Percentiles rank a stretch among this genome's conserved stretches.
Evolutionary conservation across 2,329 filamentous ascomycete species (phyloP).

Genomic region (Peltaster fructicola): DNA sequence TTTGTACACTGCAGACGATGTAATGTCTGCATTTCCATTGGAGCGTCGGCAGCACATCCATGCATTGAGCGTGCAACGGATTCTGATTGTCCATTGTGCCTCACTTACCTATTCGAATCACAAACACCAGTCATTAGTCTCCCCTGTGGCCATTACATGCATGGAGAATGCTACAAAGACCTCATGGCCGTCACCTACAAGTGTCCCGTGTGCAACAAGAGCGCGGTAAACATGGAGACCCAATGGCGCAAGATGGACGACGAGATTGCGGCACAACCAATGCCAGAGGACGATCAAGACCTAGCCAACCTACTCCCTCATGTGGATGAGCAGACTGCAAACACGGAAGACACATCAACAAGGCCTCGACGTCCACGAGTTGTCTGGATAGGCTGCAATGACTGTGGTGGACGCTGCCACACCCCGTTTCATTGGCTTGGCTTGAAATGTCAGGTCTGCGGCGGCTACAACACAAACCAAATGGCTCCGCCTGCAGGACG

Average conservation of each 20-base stretch:
- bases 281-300: constrained; percentile 42
- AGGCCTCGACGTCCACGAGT: constrained; percentile 18
- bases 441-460: constrained; percentile 57
- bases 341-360: constrained; percentile 2
- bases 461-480: constrained; percentile 35
- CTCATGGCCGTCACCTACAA: constrained; percentile 85
- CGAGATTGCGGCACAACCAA: constrained; percentile 74
- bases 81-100: constrained; percentile 91
- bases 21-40: constrained; percentile 83
- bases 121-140: constrained; percentile 80
- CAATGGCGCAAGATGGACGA: constrained; percentile 84
- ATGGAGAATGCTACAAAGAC: constrained; percentile 72
- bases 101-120: constrained; percentile 91
- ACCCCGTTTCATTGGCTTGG: constrained; percentile 91
- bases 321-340: constrained; percentile 3
- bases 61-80: constrained; percentile 91
- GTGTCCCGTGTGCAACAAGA: constrained; percentile 92
- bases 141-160: constrained; percentile 90
- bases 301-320: constrained; percentile 13
- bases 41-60: constrained; percentile 67
- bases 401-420: constrained; percentile 75
- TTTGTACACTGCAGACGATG: constrained; percentile 98
- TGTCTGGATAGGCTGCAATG: constrained; percentile 80
- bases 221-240: constrained; percentile 91
- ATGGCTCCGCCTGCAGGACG: constrained; percentile 25